Base-by-base conservation (phyloP, 768 basidiomycete genomes). In the Leccinum obscurum region DNA sequence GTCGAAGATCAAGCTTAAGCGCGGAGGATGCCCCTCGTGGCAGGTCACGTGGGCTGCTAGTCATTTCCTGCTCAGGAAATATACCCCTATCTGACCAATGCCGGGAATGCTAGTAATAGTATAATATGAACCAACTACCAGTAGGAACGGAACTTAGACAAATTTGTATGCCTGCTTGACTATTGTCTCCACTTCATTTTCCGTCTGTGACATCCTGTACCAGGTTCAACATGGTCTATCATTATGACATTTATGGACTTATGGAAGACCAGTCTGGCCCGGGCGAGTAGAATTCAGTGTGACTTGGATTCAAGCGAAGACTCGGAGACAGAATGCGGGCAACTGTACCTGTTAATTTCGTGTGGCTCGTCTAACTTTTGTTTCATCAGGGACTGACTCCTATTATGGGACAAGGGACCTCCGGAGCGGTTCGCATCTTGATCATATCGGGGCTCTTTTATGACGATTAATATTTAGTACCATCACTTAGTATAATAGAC, bases 31-130 rank as follows among this genome's bases (percentile, higher is more conserved):
- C 20, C 2, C 7, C 49, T 50, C 10, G 46, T 44, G n/a, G 13
- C 22, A 35, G 35, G 39, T 71, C 64, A 69, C 69, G 64, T 66
- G 50, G n/a, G 34, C 34, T 34, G 34, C 34, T 34, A 4, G 30
- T 32, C 30, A 32, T 32, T 32, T 32, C 30, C 30, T 34, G 34
- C 11, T 34, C 34, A 13, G 39, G 39, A n/a, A n/a, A 41, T 41
- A 17, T 41, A 39, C 37, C 15, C 35, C 35, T 34, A 34, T 34
- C 32, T 11, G 32, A 32, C 10, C 32, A 32, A 32, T 32, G 1
- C 32, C 32, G 30, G 30, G 30, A 30, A 30, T 30, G 30, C 30
- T 10, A 28, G 26, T 26, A 28, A 28, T 32, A 32, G 32, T 32
- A 5, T 32, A 0, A 37, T n/a, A 44, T 44, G 41, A 41, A 22